Conservation (phyloP, 2,329 filamentous ascomycete genomes). For the Sclerotinia borealis region DNA sequence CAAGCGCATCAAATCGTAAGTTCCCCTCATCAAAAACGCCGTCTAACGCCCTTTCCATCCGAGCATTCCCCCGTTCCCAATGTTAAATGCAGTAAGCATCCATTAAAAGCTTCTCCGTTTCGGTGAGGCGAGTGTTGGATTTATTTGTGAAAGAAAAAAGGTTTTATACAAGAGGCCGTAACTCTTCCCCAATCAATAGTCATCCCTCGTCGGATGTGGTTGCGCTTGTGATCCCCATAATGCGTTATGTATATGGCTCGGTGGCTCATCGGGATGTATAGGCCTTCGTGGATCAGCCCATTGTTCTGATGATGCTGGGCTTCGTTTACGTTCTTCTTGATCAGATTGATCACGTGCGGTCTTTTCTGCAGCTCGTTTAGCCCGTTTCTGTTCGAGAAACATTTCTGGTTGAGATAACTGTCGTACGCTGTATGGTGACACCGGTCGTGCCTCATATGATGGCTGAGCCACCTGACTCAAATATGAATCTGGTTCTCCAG, state of each 20-base stretch:
- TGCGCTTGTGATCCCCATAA: constrained; percentile 6
- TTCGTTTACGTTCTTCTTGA: neutral
- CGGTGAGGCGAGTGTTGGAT: neutral
- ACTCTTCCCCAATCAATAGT: neutral
- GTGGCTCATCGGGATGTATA: neutral
- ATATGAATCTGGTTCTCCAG: constrained; percentile 20
- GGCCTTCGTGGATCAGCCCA: neutral
- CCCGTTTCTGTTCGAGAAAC: constrained; percentile 21
- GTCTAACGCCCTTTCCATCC: neutral
- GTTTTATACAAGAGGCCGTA: constrained; percentile 7
- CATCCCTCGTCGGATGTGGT: neutral
- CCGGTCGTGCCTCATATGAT: constrained; percentile 8
- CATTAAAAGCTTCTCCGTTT: neutral
- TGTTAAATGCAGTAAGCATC: neutral
- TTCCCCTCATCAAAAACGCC: constrained; percentile 1
- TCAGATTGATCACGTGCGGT: neutral
- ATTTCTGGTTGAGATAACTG: constrained; percentile 15
- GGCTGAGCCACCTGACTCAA: constrained; percentile 16
- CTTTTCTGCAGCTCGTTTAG: neutral
- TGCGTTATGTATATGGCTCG: constrained; percentile 1
- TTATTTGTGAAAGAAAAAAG: neutral
- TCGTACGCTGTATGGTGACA: neutral
- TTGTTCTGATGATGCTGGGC: neutral
- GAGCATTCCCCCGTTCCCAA: neutral
- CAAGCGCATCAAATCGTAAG: constrained; percentile 8